Evolutionary conservation across 208 protist genomes (phyloP).

Genomic region (Angomonas desouzai): DNA sequence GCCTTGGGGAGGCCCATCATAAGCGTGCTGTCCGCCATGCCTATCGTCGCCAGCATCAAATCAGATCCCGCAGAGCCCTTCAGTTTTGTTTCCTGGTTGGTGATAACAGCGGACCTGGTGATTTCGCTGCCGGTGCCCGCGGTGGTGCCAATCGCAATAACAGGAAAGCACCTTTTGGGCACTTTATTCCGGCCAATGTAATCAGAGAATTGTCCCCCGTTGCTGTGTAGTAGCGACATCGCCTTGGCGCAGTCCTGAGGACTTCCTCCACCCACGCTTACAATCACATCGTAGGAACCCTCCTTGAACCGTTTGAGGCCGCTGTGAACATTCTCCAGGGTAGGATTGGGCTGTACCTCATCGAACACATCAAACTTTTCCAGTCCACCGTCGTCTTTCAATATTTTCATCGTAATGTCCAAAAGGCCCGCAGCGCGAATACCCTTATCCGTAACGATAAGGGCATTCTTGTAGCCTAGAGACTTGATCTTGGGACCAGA

Average conservation of each 20-base stretch:
- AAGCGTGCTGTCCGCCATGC: constrained; percentile 72
- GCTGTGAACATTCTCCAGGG: constrained; percentile 46
- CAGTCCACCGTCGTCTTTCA: constrained; percentile 56
- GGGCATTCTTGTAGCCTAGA: constrained; percentile 53
- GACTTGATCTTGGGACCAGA: constrained; percentile 54
- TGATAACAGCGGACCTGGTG: constrained; percentile 89
- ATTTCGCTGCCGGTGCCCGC: constrained; percentile 89
- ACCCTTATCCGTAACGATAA: constrained; percentile 69
- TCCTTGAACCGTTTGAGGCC: constrained; percentile 48
- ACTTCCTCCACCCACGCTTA: constrained; percentile 84
- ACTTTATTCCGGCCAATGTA: constrained; percentile 49
- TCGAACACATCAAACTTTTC: constrained; percentile 41
- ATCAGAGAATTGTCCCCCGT: constrained; percentile 59
- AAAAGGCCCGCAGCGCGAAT: constrained; percentile 52
- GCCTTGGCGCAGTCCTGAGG: constrained; percentile 87
- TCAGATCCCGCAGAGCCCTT: constrained; percentile 70
- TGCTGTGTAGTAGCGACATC: constrained; percentile 71
- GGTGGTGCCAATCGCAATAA: constrained; percentile 85
- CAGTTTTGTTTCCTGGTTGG: constrained; percentile 49
- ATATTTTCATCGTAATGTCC: constrained; percentile 32
- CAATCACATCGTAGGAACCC: constrained; percentile 48
- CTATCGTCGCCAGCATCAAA: constrained; percentile 52
- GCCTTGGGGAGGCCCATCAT: constrained; percentile 66
- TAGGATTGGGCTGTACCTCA: constrained; percentile 63
- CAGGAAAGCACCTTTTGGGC: constrained; percentile 8